Evolutionary conservation across 129 eudicot species (phyloP), one percentile per base, ranked within the genome.

Genomic region (Chrysanthemum seticuspe): DNA sequence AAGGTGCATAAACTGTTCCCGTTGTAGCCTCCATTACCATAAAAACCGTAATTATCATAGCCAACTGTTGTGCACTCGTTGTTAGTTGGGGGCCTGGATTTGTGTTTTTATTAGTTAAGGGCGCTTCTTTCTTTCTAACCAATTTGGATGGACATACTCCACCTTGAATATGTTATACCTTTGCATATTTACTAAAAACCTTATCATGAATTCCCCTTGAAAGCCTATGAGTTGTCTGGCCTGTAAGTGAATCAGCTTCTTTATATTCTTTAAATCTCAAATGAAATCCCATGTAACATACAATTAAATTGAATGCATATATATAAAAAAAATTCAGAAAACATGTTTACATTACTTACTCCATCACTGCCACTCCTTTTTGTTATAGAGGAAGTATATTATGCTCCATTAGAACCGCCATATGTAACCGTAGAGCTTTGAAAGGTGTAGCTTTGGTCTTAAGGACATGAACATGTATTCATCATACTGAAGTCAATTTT

Each of bases 371-470:
- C 96, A 18, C 65, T 60, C 80, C 91, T 90, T 85, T 83, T 83
- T 19, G 92, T 83, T 31, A 68, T 80, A 69, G 97, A 86, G 34
- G 85, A 67, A 29, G 91, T 79, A 74, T 84, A 76, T 71, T 87
- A 90, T 55, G 97, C 81, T 76, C 97, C 97, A 80, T 94, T 77
- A 51, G 87, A 78, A 80, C 98, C 95, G 62, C 98, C 98, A 82
- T 92, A 89, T 2, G 91, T 61, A 57, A 89, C 88, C 62, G 85
- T 70, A 34, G 98, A 87, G 77, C 95, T 92, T 59, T 89, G 96
- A 70, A 85, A 92, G 49, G 81, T 78, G 81, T 81, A 82, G 84
- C 87, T 79, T 47, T 76, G 87, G 25, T 81, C 56, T 80, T 79
- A 88, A 10, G 90, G 83, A 71, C 54, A 86, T 29, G 82, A 56